These are phyloP conservation scores for Fomitiporia mediterranea DNA, from an alignment of 1,284 basidiomycete genomes.

Conservation along the genomic window DNA sequence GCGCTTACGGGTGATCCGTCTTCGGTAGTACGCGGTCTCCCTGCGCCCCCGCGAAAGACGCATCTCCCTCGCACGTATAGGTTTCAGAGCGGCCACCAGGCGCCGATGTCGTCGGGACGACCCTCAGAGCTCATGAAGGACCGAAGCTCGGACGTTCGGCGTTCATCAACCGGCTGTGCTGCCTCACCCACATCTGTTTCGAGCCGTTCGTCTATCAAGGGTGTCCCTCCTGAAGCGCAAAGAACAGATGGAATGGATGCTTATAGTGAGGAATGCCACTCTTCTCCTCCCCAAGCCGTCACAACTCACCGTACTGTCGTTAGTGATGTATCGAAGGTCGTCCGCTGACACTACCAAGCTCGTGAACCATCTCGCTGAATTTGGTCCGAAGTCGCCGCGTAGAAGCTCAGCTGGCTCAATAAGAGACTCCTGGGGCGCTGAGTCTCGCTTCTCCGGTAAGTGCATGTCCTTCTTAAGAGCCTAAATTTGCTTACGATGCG, in stretches of 20 bases:
- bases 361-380: slow-evolving; percentile 4
- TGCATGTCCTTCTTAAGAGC: neutral
- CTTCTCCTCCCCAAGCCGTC: neutral
- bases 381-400: slow-evolving; percentile 8
- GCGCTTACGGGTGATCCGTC: neutral
- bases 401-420: neutral
- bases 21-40: slow-evolving; percentile 25
- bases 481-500: neutral
- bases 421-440: neutral
- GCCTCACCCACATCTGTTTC: slow-evolving; percentile 15
- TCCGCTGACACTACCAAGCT: neutral
- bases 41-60: slow-evolving; percentile 35
- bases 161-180: slow-evolving; percentile 11
- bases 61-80: neutral
- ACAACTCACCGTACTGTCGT: neutral
- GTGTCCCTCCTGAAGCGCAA: slow-evolving; percentile 1
- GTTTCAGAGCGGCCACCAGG: neutral
- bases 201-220: slow-evolving; percentile 8
- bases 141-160: slow-evolving; percentile 3
- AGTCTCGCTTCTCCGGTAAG: slow-evolving; percentile 4
- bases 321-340: slow-evolving; percentile 3
- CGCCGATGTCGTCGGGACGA: slow-evolving; percentile 3
- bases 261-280: slow-evolving; percentile 4
- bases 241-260: slow-evolving; percentile 13
- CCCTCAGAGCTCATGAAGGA: neutral